A percentile compares a stretch with the other conserved stretches of the same genome.
These are phyloP conservation scores for Eucalyptus marginata DNA, from an alignment of 345 rosid species.

Conservation along the genomic window DNA sequence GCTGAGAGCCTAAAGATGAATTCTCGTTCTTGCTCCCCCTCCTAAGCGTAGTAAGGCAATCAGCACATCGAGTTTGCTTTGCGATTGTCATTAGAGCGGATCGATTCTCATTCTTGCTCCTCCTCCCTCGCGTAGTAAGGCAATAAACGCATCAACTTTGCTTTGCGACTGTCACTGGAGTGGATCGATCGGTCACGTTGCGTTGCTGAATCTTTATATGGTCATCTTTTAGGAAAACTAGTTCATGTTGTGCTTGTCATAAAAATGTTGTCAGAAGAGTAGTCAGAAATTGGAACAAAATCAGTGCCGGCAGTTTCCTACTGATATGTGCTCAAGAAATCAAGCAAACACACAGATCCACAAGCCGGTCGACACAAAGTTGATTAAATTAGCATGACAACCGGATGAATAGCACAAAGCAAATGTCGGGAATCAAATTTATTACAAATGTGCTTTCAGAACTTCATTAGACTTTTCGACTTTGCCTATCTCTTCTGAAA, in stretches of 20 bases:
- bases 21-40: not conserved
- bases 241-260: not conserved
- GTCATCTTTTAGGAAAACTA: not conserved
- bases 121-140: not conserved
- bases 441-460: not conserved
- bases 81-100: not conserved
- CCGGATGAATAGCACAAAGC: not conserved
- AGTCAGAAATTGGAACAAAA: not conserved
- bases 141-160: not conserved
- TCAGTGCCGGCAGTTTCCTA: not conserved
- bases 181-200: not conserved
- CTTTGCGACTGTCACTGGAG: not conserved
- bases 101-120: not conserved
- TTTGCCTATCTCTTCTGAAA: constrained; percentile 26
- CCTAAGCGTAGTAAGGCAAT: not conserved
- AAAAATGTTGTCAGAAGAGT: not conserved
- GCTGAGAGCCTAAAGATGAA: not conserved
- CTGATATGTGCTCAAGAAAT: not conserved
- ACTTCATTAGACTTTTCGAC: not conserved
- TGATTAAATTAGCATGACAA: not conserved
- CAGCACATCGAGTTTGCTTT: not conserved
- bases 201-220: not conserved
- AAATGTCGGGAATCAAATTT: not conserved
- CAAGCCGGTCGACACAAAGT: not conserved
- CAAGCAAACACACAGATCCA: not conserved